These are phyloP conservation scores for Trichothecium sympodiale DNA, from an alignment of 2,329 filamentous ascomycete species.

Conservation along the genomic window DNA sequence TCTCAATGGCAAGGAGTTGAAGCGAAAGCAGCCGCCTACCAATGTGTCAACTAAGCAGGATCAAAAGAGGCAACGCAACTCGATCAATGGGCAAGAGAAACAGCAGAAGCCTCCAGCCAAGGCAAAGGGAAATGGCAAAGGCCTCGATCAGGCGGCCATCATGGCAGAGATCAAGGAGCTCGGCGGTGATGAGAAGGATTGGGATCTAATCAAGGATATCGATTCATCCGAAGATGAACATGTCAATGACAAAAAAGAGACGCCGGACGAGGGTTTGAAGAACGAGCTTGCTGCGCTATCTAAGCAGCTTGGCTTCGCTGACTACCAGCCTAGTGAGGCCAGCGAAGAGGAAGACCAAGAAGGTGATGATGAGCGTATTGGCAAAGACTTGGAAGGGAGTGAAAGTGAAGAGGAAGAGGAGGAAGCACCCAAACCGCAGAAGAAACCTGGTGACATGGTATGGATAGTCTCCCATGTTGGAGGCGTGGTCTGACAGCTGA, in stretches of 20 bases:
- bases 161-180: constrained; percentile 54
- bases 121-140: constrained; percentile 3
- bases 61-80: constrained; percentile 26
- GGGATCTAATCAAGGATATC: constrained; percentile 46
- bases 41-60: constrained; percentile 20
- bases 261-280: constrained; percentile 29
- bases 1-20: constrained; percentile 29
- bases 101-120: constrained; percentile 10
- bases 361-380: constrained; percentile 15
- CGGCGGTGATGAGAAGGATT: constrained; percentile 54
- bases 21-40: constrained; percentile 31
- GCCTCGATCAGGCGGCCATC: constrained; percentile 25
- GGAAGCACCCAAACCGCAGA: constrained; percentile 13
- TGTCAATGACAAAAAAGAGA: constrained; percentile 17
- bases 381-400: constrained; percentile 9
- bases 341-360: constrained; percentile 25
- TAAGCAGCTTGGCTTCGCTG: constrained; percentile 25
- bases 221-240: constrained; percentile 29
- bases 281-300: constrained; percentile 25
- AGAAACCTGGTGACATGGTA: constrained; percentile 24
- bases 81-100: constrained; percentile 9
- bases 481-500: constrained; percentile 20
- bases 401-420: constrained; percentile 18
- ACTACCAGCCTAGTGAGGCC: constrained; percentile 21
- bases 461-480: constrained; percentile 7